Evolutionary conservation across 2,329 filamentous ascomycete genomes (phyloP), one percentile per base, ranked within the genome.

Genomic region (Trematosphaeria pertusa): DNA sequence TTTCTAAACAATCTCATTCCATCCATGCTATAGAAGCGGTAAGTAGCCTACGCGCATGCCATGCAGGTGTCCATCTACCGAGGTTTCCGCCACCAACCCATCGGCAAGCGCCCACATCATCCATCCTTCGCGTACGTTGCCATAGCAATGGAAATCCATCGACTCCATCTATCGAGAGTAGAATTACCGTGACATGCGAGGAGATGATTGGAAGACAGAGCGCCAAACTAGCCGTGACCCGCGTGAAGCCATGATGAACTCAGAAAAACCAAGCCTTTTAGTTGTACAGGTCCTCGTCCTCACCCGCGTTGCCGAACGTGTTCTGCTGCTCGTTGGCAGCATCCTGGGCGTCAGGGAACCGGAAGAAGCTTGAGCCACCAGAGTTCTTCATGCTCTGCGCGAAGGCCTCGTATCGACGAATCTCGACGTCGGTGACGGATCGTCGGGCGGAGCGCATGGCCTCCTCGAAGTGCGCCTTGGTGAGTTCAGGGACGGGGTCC

Each of bases 351-450:
- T 76, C 82, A 61, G 74, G 93, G 86, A 99, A 99, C 76, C 95
- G 92, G 89, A 99, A 99, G 84, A 94, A 97, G 63, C 90, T 91
- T 67, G 92, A 93, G 30, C 92, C 92, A 40, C 91, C 92, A 50
- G 90, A 87, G 73, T 96, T 96, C 89, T 99, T 99, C 91, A 99
- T 95, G 74, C 93, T 93, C 79, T 97, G 93, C 31, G 93, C 89
- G 67, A 99, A 99, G 4, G 94, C 93, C 82, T 99, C 94, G 78
- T 99, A 99, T 52, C 93, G 88, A 69, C 94, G 89, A 66, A 99
- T 96, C 82, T 99, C 94, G 17, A 97, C 93, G 62, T 99, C 94
- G 46, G 85, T 92, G 61, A 99, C 94, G 20, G 94, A 97, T 71
- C 89, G 86, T 74, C 94, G 88, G 56, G 94, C 94, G 75, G 88